A percentile compares a stretch with the other conserved stretches of the same genome.
Evolutionary conservation across 345 rosid genomes (phyloP).

Genomic region (Eucalyptus victrix): DNA sequence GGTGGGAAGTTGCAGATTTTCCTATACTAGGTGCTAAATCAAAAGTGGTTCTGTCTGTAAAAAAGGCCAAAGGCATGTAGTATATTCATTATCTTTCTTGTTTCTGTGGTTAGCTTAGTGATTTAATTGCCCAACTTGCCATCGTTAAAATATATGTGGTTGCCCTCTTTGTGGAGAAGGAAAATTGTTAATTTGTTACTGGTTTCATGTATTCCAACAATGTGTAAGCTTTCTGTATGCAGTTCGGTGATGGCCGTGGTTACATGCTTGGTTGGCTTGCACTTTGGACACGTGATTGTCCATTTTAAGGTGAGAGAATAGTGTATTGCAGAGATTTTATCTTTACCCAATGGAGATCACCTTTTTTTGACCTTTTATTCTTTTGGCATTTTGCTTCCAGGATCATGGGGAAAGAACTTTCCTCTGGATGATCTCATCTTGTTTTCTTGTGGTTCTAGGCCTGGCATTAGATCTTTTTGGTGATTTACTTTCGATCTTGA

Average conservation of each 20-base stretch:
- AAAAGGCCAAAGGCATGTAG: not conserved
- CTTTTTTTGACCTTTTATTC: not conserved
- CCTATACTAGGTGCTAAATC: not conserved
- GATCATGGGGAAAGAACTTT: conserved; percentile 44
- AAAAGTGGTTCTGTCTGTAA: not conserved
- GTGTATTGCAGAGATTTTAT: not conserved
- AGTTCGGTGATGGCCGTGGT: conserved; percentile 80
- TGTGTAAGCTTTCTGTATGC: not conserved
- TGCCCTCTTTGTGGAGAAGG: not conserved
- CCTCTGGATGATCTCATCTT: conserved; percentile 48
- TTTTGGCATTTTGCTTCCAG: conserved; percentile 13
- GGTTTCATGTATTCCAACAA: not conserved
- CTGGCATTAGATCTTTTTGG: conserved; percentile 46
- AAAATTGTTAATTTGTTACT: not conserved
- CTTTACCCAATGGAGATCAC: not conserved
- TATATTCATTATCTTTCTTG: not conserved
- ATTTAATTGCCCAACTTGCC: not conserved
- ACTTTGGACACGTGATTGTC: conserved; percentile 68
- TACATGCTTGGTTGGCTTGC: conserved; percentile 77
- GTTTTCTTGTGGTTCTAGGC: conserved; percentile 38
- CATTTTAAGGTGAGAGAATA: conserved; percentile 58
- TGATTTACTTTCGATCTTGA: not conserved
- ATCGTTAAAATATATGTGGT: not conserved
- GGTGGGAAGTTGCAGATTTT: not conserved
- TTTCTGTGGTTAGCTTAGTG: not conserved